Evolutionary conservation across 2,329 filamentous ascomycete species (phyloP), one percentile per base, ranked within the genome.

Genomic region (Neurospora crassa): DNA sequence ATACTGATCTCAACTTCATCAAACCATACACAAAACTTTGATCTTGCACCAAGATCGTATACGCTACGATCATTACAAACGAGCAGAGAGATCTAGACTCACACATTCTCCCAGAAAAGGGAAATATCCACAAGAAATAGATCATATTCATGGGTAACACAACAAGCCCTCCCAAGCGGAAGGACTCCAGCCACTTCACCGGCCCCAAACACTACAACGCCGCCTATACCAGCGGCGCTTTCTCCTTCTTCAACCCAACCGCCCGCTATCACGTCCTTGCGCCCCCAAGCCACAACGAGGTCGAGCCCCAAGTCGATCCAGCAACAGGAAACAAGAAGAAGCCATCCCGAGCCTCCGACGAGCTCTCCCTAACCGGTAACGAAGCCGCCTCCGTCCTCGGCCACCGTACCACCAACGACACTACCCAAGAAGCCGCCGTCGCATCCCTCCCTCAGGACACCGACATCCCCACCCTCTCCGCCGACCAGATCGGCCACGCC

Each of bases 211-310:
- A 74, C 43, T 70, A 74, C 42, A 67, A 45, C 24, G 72, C 73
- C n/a, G 71, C 74, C 3, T 73, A 75, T 18, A 63, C 74, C 67
- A 34, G 67, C 18, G 74, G 76, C 5, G 73, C 77, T 5, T 14
- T 78, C 20, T 14, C 68, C 68, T 76, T 75, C 69, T 69, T 78
- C 34, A 77, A 78, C 67, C 76, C 76, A 8, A 78, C 76, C 2
- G 73, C 72, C 7, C 73, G 75, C 6, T 74, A 72, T 53, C 70
- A 69, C 34, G 69, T 42, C 14, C 24, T 76, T 40, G 63, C 71
- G 40, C 34, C 71, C 47, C 12, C 74, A 8, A 7, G 2, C 24
- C 68, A 40, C 18, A 59, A 47, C 20, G 20, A 53, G 14, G 40
- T 45, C 29, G 8, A 63, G 14, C 72, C 53, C 34, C 41, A 29